Evolutionary conservation across 169 alveolate species (phyloP), one percentile per base, ranked within the genome.

Genomic region (Plasmodium fragile): DNA sequence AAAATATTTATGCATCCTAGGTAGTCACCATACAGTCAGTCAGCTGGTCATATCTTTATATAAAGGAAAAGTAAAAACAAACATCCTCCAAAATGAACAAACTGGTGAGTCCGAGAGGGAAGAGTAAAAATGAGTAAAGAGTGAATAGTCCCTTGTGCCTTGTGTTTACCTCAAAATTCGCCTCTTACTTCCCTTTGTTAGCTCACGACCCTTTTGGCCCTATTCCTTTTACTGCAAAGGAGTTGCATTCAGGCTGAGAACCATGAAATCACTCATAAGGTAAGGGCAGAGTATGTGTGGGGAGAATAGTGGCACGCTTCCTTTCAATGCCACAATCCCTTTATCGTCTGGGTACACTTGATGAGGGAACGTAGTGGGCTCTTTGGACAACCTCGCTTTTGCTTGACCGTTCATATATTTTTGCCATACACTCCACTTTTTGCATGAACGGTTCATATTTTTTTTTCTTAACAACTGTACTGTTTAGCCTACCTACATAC

Each of bases 241-340:
- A 30, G 41, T 73, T 11, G 25, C 43, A 43, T 75, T 41, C 16
- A 53, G 39, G 69, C 77, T 7, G 93, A 84, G 84, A 34, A 41
- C 39, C 93, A 41, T 53, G 85, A 84, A 84, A 53, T 84, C 28
- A 84, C 93, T 6, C 93, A 84, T 41, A 84, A 49, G 32, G 93
- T 84, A 84, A 2, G 80, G 49, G 16, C 28, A 18, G 6, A 45
- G 55, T 45, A 28, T 18, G 41, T 18, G 69, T 30, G 11, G 75
- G n/a, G 77, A 41, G 18, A 36, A 77, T 18, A 11, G 52, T 18
- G 75, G 22, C 28, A 59, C 34, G 75, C 34, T 18, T 22, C 34
- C 36, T n/a, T 59, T n/a, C 34, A 59, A 59, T 18, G 34, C 3
- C 28, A 11, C 6, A 18, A 22, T 22, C 16, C 34, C 16, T 59